Evolutionary conservation across 164 flowering plant species (phyloP), one percentile per base, ranked within the genome.

Genomic region (Berberis vulgaris): DNA sequence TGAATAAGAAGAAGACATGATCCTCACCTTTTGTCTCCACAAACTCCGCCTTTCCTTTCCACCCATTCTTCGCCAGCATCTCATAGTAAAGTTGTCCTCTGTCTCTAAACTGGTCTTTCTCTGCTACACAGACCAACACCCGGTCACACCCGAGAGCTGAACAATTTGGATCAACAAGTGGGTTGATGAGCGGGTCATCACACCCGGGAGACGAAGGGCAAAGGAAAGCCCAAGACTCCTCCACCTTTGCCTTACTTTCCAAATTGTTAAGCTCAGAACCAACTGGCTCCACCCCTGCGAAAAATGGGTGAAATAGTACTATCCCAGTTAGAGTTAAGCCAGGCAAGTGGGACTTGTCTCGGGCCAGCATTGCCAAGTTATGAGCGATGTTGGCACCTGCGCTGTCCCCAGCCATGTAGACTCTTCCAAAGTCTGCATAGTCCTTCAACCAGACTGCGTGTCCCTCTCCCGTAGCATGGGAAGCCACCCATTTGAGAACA

Each of bases 331-430:
- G 5, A 58, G 61, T 56, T 26, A 70, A 13, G 3, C 61, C 64
- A 59, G 3, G 2, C 10, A 59, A 49, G 8, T 41, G 41, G 3
- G 13, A 0, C 7, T 3, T 6, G 52, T 26, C 58, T 43, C 50
- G 54, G 0, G 59, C 66, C 2, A 62, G 57, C 41, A 65, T 40
- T 1, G 57, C 65, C 66, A 70, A 64, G 47, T 64, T 65, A 2
- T 70, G 69, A 1, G 56, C 56, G 41, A 64, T 59, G 38, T 80
- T 80, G 0, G 71, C 80, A 0, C 82, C 82, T 0, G 80, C 65
- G 43, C 83, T 77, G 41, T 78, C 81, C 0, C 85, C 85, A 1
- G 73, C 78, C 5, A 77, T 49, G 61, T 63, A 82, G 3, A 79
- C 73, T 6, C 69, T 65, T 0, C 6, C 13, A 3, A 78, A 64